Base-by-base conservation (phyloP, 345 rosid genomes). In the Carallia brachiata region DNA sequence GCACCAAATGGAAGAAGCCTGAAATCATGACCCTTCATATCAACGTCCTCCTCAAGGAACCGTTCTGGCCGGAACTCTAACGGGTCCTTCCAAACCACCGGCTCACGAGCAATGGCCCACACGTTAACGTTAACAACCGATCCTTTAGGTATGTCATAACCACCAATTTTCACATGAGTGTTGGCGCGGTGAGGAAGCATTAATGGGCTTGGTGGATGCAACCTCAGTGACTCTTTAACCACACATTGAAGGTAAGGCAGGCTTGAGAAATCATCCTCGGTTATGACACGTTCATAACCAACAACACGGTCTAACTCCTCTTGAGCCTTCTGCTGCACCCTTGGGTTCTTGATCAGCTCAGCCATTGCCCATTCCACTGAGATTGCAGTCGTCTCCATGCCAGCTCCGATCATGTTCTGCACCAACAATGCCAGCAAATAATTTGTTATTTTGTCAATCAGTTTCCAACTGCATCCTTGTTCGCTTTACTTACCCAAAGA, bases 341-440 rank as follows among this genome's bases (percentile, higher is more conserved):
- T 80, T 1, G 98, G 97, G 68, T 88, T 88, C 84, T 65, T 88
- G 64, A 91, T 74, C 36, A 93, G 76, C 78, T 93, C 96, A 0
- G 95, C 97, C 98, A 93, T 88, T 31, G 83, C 88, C 97, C 98
- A 93, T 60, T 93, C 97, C 7, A 78, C 91, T 7, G 90, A 72
- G 36, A 91, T 91, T 12, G 96, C 91, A 16, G 94, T 82, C 3
- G 98, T 93, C 76, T 93, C 98, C 96, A 86, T 91, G 47, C 98
- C 98, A 0, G 98, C 98, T 0, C 94, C 88, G 68, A 93, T 89
- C 98, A 93, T 93, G 77, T 93, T 94, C 98, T 90, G 84, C 78
- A 75, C 48, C 58, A 6, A 62, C 8, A 55, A 53, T 13, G 64
- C 52, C 60, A 3, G 23, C 23, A 23, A 23, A 23, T 23, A 23